phyloP scores from a whole-genome alignment of 768 basidiomycete genomes.

The Phylloporus sp. region DNA sequence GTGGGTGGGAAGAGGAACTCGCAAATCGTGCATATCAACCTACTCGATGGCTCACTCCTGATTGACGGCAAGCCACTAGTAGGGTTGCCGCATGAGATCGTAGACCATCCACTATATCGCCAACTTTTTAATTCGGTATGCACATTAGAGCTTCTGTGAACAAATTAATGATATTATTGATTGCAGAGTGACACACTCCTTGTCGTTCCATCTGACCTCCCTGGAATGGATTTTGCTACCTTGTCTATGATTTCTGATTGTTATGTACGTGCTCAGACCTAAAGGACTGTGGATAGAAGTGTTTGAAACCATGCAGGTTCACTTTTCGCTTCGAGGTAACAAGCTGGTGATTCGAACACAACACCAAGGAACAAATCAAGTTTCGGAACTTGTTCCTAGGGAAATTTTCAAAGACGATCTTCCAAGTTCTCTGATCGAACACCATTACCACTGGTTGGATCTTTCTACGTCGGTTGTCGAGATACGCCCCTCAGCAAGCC shows the following conservation, averaged over 20 bases:
- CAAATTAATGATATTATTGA: neutral
- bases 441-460: slow-evolving; percentile 21
- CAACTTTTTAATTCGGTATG: no score
- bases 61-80: slow-evolving; percentile 35
- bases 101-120: slow-evolving; percentile 8
- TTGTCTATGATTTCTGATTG: slow-evolving; percentile 4
- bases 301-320: slow-evolving; percentile 5
- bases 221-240: slow-evolving; percentile 15
- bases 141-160: no score
- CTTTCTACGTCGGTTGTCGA: slow-evolving; percentile 11
- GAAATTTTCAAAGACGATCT: slow-evolving; percentile 13
- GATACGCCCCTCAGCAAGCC: slow-evolving; percentile 12
- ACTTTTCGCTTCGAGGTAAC: slow-evolving; percentile 5
- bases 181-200: slow-evolving; percentile 2
- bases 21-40: slow-evolving; percentile 39
- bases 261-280: slow-evolving; percentile 2
- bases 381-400: slow-evolving; percentile 12
- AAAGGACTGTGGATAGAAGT: neutral
- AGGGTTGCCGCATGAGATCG: slow-evolving; percentile 4
- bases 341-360: slow-evolving; percentile 9
- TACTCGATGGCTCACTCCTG: slow-evolving; percentile 37
- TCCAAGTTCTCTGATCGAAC: slow-evolving; percentile 10
- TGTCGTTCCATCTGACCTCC: slow-evolving; percentile 8
- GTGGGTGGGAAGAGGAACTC: no score
- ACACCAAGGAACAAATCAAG: neutral